Conservation (phyloP, 345 rosid species). For the Triadica sebifera region DNA sequence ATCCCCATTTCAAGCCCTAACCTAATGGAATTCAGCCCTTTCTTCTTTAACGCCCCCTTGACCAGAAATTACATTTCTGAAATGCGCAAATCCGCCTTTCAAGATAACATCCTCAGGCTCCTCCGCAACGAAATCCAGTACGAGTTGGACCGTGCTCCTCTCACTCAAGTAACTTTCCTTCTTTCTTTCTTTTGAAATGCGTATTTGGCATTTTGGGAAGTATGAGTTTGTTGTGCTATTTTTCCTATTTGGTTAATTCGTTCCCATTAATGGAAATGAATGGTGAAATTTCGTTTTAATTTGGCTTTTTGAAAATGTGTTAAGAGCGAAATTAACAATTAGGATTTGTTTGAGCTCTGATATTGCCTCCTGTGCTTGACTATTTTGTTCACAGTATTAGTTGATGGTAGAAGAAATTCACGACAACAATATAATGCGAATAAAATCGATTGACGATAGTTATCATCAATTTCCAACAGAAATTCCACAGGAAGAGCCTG, state of each 20-base stretch:
- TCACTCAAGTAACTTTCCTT: conserved; percentile 30
- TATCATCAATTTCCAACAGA: background rate
- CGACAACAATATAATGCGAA: background rate
- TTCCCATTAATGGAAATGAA: background rate
- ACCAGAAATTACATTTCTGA: conserved; percentile 51
- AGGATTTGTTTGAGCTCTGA: background rate
- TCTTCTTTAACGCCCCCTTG: background rate
- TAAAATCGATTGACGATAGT: background rate
- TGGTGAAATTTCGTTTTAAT: too few species aligned
- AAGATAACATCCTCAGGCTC: conserved; percentile 54
- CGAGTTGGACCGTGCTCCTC: conserved; percentile 59
- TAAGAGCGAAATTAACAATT: too few species aligned
- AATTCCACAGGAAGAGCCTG: background rate
- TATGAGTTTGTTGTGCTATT: background rate
- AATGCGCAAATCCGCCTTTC: conserved; percentile 80
- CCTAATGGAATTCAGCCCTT: background rate
- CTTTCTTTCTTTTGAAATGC: background rate
- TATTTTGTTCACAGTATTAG: background rate
- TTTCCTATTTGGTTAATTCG: background rate
- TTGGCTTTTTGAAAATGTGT: too few species aligned
- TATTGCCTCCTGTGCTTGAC: background rate
- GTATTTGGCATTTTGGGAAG: background rate
- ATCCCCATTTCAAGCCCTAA: background rate
- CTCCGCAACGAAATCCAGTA: conserved; percentile 65
- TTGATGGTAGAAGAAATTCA: background rate